Evolutionary conservation across 2,329 filamentous ascomycete species (phyloP).

Genomic region (Epichloe sp.): DNA sequence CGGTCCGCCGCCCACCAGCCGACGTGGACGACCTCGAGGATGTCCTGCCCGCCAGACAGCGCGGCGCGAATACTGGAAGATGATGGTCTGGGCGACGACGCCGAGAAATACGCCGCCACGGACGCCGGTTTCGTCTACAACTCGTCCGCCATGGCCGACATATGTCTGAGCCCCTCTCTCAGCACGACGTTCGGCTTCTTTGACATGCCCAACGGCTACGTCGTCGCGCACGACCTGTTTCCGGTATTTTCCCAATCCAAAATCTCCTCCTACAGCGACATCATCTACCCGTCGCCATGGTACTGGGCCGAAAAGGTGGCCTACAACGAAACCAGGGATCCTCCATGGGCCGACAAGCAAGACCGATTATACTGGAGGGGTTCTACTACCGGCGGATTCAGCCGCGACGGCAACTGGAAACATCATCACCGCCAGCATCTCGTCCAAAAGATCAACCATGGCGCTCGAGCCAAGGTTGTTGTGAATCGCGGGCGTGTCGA

Average conservation of each 20-base stretch:
- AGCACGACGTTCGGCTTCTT: conserved; percentile 77
- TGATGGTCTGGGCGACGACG: conserved; percentile 51
- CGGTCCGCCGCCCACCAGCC: conserved; percentile 80
- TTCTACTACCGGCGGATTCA: conserved; percentile 90
- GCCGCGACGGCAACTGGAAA: conserved; percentile 82
- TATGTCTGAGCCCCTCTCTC: conserved; percentile 79
- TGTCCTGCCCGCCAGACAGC: conserved; percentile 72
- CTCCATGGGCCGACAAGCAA: conserved; percentile 60
- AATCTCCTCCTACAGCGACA: conserved; percentile 81
- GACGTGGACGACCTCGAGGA: conserved; percentile 77
- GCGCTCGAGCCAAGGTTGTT: conserved; percentile 32
- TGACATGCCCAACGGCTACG: conserved; percentile 81
- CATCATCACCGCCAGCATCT: conserved; percentile 83
- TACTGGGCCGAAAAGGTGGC: conserved; percentile 87
- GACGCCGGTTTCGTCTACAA: conserved; percentile 84
- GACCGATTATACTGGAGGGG: conserved; percentile 86
- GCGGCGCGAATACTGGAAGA: conserved; percentile 58
- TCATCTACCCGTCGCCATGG: conserved; percentile 94
- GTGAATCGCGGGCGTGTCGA: conserved; percentile 21
- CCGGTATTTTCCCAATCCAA: conserved; percentile 95
- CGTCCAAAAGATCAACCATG: conserved; percentile 67
- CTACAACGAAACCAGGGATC: conserved; percentile 57
- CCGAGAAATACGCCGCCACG: conserved; percentile 52
- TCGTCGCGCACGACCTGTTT: conserved; percentile 77
- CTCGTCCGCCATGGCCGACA: conserved; percentile 74